Conservation (phyloP, 768 basidiomycete species). For the Amanita jacksonii region DNA sequence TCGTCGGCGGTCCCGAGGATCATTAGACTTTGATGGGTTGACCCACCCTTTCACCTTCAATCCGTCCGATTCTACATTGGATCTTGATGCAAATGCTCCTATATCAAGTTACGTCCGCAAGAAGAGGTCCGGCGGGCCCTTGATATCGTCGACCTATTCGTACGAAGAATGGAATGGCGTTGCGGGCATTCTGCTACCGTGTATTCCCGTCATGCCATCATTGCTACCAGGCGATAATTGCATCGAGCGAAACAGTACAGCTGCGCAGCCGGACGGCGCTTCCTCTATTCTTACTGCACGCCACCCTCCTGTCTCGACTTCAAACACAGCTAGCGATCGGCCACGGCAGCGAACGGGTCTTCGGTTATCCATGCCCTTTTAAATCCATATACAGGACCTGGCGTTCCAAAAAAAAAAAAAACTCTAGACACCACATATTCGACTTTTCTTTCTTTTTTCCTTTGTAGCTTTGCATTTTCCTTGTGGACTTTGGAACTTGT, state of each 20-base stretch:
- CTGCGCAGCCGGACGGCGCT: not conserved
- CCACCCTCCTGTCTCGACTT: too few species aligned
- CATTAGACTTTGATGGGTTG: constrained; percentile 31
- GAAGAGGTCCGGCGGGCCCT: constrained; percentile 67
- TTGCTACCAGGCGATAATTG: not conserved
- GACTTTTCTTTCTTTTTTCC: too few species aligned
- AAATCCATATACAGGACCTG: too few species aligned
- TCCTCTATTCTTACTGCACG: not conserved
- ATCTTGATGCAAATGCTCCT: constrained; percentile 57
- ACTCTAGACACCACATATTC: too few species aligned
- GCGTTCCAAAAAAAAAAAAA: too few species aligned
- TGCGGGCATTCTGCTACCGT: constrained; percentile 27
- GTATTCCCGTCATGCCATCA: constrained; percentile 56
- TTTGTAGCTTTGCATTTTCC: too few species aligned
- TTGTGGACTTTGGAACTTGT: not conserved
- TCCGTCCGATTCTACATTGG: constrained; percentile 37
- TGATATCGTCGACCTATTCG: constrained; percentile 56
- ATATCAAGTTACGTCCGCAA: constrained; percentile 76
- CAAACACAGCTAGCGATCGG: too few species aligned
- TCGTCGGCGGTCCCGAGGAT: constrained; percentile 26
- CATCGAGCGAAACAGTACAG: not conserved
- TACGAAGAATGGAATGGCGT: constrained; percentile 28
- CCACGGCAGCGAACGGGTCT: too few species aligned
- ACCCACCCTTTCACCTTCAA: constrained; percentile 27
- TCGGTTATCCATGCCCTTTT: too few species aligned